phyloP scores from a whole-genome alignment of 208 protist genomes.

The Leishmania braziliensis region DNA sequence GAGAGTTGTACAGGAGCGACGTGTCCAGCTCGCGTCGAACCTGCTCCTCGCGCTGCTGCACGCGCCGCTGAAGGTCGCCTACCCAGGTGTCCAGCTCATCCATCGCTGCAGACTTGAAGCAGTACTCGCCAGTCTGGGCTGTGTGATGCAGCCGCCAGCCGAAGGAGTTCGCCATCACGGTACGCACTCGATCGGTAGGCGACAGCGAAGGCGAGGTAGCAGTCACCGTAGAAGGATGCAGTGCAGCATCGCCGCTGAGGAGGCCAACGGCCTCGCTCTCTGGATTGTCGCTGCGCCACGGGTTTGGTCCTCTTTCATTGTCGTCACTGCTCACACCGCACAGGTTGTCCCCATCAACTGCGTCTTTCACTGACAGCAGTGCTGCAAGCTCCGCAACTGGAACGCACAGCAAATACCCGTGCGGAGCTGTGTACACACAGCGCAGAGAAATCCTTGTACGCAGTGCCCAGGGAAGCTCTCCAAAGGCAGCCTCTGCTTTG shows the following conservation, averaged over 20 bases:
- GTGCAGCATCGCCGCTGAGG: neutral
- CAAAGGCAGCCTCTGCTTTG: conserved; percentile 30
- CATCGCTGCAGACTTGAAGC: conserved; percentile 76
- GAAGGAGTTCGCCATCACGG: conserved; percentile 32
- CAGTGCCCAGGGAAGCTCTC: conserved; percentile 29
- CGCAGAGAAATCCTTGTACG: conserved; percentile 23
- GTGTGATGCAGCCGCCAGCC: conserved; percentile 48
- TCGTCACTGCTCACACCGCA: neutral
- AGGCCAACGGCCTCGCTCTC: neutral
- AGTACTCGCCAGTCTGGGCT: conserved; percentile 29
- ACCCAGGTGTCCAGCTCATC: conserved; percentile 66
- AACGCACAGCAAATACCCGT: conserved; percentile 43
- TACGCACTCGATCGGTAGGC: conserved; percentile 1
- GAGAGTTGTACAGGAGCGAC: conserved; percentile 58
- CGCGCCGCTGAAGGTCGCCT: conserved; percentile 69
- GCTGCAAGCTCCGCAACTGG: conserved; percentile 14
- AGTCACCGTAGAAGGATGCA: neutral
- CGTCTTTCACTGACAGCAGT: neutral
- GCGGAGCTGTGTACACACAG: conserved; percentile 30
- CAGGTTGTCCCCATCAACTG: neutral
- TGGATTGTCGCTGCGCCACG: neutral
- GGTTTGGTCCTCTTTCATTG: neutral
- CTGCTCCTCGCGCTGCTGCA: conserved; percentile 64
- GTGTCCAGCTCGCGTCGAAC: conserved; percentile 65
- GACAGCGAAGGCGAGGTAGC: neutral